Evolutionary conservation across 2,329 filamentous ascomycete genomes (phyloP), one percentile per base, ranked within the genome.

Genomic region (Fusarium tricinctum): DNA sequence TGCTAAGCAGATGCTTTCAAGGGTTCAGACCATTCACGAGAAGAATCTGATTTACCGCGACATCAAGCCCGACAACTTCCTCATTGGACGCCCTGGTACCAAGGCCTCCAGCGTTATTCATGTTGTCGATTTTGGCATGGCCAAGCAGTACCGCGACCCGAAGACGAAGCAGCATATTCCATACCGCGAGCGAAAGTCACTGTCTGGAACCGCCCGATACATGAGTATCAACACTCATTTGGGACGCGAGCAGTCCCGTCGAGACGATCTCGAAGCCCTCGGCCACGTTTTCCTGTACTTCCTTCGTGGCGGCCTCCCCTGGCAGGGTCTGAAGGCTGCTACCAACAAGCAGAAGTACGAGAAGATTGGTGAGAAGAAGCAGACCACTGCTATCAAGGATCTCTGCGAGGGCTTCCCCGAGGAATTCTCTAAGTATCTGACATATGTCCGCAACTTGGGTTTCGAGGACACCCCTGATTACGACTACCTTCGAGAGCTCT

Each of bases 141-240:
- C 96, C 68, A 99, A 99, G 85, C 96, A 98, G 80, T 99, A 98
- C 81, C 91, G 96, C 74, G 96, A 99, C 75, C 96, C 96, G 58
- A 98, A 98, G 86, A 97, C 96, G 38, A 98, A 98, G 83, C 96
- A 98, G 81, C 96, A 99, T 82, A 98, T 98, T 73, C 94, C 96
- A 14, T 98, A 98, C 80, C 89, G 96, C 76, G 96, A 98, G 83
- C 89, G 96, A 75, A 99, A 99, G 83, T 97, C 95, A 7, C 85
- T 99, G 63, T 98, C 95, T 6, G 96, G 96, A 67, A 99, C 96
- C 59, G 96, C 96, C 67, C 89, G 96, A 78, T 99, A 99, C 82
- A 98, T 98, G 96, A 97, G 93, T 83, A 98, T 99, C 88, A 99
- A 99, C 83, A 99, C 96, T 58, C 96, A 99, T 85, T 82, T 98